These are phyloP conservation scores for Fusarium tuaranense DNA, from an alignment of 2,329 filamentous ascomycete species.

Conservation along the genomic window DNA sequence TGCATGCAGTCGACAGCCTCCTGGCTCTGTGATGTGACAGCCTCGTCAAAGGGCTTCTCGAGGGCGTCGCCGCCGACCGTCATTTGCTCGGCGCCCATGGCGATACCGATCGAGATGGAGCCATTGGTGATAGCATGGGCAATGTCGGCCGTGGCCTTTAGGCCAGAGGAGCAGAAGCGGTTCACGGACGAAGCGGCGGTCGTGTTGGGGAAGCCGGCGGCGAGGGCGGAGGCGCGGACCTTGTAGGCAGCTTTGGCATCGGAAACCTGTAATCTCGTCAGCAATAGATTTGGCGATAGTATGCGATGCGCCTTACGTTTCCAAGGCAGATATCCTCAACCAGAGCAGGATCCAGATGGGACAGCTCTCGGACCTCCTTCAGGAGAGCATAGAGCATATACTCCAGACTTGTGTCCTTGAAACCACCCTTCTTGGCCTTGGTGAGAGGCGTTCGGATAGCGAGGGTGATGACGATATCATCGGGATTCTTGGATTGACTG, in stretches of 20 bases:
- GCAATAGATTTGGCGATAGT: background rate
- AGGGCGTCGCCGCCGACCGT: conserved; percentile 77
- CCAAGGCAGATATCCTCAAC: conserved; percentile 93
- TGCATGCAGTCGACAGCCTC: conserved; percentile 88
- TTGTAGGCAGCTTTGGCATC: conserved; percentile 92
- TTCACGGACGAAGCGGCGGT: conserved; percentile 85
- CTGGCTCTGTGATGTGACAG: conserved; percentile 76
- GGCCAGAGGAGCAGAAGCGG: conserved; percentile 96
- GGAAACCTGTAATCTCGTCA: conserved; percentile 69
- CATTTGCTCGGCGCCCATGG: conserved; percentile 92
- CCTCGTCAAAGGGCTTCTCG: conserved; percentile 80
- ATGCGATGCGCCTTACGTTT: conserved; percentile 69
- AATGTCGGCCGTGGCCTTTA: conserved; percentile 96
- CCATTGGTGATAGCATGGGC: conserved; percentile 86
- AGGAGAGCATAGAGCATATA: conserved; percentile 86
- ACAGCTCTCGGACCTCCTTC: conserved; percentile 78
- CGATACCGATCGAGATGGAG: conserved; percentile 88
- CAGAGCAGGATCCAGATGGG: conserved; percentile 81
- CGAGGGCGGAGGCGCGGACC: conserved; percentile 86
- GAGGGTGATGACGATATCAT: conserved; percentile 96
- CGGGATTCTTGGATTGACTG: conserved; percentile 91
- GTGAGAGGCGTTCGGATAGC: conserved; percentile 89
- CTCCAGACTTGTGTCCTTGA: conserved; percentile 94
- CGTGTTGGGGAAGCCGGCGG: conserved; percentile 94
- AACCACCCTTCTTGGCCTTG: conserved; percentile 90